A percentile compares a stretch with the other conserved stretches of the same genome.
Evolutionary conservation across 768 basidiomycete species (phyloP).

Genomic region (Kwoniella newhampshirensis): DNA sequence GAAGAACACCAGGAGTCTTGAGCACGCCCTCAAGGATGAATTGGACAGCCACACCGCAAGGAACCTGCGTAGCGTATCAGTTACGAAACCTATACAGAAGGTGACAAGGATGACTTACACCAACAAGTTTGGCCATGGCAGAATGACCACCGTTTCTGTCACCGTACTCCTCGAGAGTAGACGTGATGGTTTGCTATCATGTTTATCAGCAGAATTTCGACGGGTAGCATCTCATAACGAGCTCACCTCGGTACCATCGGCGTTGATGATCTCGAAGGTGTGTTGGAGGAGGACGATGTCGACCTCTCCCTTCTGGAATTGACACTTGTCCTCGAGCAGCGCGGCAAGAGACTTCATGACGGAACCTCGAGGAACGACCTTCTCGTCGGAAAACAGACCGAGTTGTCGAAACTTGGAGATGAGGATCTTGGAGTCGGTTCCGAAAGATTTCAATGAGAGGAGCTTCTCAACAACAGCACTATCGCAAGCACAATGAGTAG

Average conservation of each 20-base stretch:
- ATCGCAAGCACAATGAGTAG: not conserved
- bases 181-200: conserved; percentile 78
- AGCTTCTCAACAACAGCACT: conserved; percentile 74
- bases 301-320: conserved; percentile 83
- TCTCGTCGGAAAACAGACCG: conserved; percentile 77
- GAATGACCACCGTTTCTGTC: conserved; percentile 66
- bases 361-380: conserved; percentile 62
- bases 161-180: conserved; percentile 87
- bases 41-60: conserved; percentile 91
- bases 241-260: conserved; percentile 70
- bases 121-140: conserved; percentile 70
- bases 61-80: no score
- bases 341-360: conserved; percentile 92
- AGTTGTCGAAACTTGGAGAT: conserved; percentile 89
- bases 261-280: conserved; percentile 89
- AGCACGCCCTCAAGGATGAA: conserved; percentile 84
- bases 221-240: not conserved
- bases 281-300: conserved; percentile 98
- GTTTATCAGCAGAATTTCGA: not conserved
- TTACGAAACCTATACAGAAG: no score
- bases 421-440: conserved; percentile 69
- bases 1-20: conserved; percentile 72
- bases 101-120: conserved; percentile 9
- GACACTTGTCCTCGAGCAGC: conserved; percentile 84
- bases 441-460: conserved; percentile 65